Conservation (phyloP, 768 basidiomycete genomes). For the Mycena floridula region DNA sequence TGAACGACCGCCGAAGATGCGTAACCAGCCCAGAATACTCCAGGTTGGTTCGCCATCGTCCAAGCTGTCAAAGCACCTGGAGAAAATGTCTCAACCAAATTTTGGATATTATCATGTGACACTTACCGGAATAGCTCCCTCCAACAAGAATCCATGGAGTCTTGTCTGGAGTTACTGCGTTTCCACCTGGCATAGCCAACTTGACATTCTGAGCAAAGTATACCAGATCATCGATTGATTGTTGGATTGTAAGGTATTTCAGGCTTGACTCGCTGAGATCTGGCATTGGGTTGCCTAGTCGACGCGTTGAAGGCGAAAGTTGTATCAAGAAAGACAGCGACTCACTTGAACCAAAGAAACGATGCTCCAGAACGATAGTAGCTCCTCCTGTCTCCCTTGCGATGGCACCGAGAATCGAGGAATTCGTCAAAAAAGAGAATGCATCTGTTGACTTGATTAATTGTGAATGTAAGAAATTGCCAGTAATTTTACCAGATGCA, state of each 20-base stretch:
- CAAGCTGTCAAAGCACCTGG: conserved; percentile 23
- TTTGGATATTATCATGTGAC: too few relatives aligned
- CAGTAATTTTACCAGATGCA: conserved; percentile 22
- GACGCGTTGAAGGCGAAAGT: too few relatives aligned
- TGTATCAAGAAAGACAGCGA: too few relatives aligned
- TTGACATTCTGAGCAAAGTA: conserved; percentile 38
- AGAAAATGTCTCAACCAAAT: neutral
- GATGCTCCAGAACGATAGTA: too few relatives aligned
- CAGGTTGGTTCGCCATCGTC: conserved; percentile 34
- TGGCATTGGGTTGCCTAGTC: conserved; percentile 38
- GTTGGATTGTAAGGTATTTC: conserved; percentile 35
- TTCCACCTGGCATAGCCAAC: conserved; percentile 37
- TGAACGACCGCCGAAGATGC: conserved; percentile 36
- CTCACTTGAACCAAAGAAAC: too few relatives aligned
- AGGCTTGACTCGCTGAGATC: conserved; percentile 34
- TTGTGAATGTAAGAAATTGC: too few relatives aligned
- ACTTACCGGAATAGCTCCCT: conserved; percentile 4
- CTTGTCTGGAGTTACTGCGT: conserved; percentile 27
- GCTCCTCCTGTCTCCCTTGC: too few relatives aligned
- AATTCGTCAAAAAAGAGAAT: too few relatives aligned
- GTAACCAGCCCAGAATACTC: conserved; percentile 30
- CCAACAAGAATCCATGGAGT: conserved; percentile 4
- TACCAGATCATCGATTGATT: conserved; percentile 42
- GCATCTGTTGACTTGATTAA: too few relatives aligned
- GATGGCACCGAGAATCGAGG: too few relatives aligned